Conservation (phyloP, 176 grass and related monocot genomes). For the Saccharum spontaneum region DNA sequence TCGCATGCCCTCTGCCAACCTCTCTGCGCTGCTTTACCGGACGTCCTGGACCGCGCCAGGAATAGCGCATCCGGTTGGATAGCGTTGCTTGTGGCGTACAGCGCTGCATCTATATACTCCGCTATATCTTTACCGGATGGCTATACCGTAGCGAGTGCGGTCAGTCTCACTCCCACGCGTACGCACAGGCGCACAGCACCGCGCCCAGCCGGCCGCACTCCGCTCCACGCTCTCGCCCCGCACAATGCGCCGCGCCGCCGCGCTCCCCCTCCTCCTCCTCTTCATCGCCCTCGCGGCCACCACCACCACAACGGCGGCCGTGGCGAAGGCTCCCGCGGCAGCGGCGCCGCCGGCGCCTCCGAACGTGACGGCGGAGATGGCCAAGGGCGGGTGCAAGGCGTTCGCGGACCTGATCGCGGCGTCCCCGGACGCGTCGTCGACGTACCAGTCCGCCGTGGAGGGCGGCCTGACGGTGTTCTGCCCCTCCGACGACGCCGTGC, state of each 20-base stretch:
- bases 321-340: slow-evolving; percentile 29
- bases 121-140: no score
- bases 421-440: slow-evolving; percentile 48
- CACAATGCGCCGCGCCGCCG: slow-evolving; percentile 32
- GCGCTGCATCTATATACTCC: no score
- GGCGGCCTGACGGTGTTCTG: slow-evolving; percentile 86
- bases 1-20: no score
- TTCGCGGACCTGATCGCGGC: slow-evolving; percentile 67
- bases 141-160: no score
- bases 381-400: slow-evolving; percentile 69
- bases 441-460: slow-evolving; percentile 55
- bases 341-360: slow-evolving; percentile 43
- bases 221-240: not conserved
- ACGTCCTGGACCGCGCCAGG: no score
- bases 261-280: not conserved
- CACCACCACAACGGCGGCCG: not conserved
- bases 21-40: no score
- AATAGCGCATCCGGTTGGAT: no score
- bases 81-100: no score
- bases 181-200: not conserved
- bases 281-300: not conserved
- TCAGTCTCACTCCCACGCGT: slow-evolving; percentile 34
- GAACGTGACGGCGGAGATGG: slow-evolving; percentile 72
- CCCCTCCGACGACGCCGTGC: slow-evolving; percentile 63
- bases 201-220: not conserved